A percentile compares a stretch with the other conserved stretches of the same genome.
Evolutionary conservation across 495 filamentous ascomycete species (phyloP).

Genomic region (Podospora anserina): DNA sequence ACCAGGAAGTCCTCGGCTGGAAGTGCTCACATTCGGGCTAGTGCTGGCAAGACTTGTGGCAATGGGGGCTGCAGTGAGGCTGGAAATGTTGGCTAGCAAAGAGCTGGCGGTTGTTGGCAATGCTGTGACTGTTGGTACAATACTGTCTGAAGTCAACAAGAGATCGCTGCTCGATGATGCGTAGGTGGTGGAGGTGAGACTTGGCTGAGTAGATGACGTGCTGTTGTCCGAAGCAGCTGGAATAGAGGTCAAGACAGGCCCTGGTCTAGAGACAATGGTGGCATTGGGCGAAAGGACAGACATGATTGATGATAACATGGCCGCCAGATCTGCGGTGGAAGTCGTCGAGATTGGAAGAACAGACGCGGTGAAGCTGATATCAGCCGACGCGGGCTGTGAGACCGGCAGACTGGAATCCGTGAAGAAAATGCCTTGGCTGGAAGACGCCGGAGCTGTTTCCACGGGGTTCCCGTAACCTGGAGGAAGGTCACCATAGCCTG

Average conservation of each 20-base stretch:
- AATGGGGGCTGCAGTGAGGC: background rate
- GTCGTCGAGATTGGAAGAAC: background rate
- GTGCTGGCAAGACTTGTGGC: background rate
- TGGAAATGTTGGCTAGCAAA: background rate
- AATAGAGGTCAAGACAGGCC: background rate
- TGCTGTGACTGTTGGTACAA: background rate
- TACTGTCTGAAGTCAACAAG: no score
- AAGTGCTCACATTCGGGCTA: background rate
- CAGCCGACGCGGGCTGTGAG: background rate
- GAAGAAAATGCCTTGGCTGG: background rate
- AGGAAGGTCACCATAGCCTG: slow-evolving; percentile 16
- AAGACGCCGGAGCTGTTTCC: background rate
- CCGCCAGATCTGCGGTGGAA: background rate
- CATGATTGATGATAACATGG: background rate
- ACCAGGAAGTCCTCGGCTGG: background rate
- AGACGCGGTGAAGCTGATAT: background rate
- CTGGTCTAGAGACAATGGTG: background rate
- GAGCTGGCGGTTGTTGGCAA: background rate
- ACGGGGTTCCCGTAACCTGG: slow-evolving; percentile 13
- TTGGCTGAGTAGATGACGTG: background rate
- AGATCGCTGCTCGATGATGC: no score
- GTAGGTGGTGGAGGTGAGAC: background rate
- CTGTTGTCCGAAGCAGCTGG: background rate
- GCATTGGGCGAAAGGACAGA: slow-evolving; percentile 1
- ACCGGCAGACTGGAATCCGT: slow-evolving; percentile 4